A percentile compares a stretch with the other conserved stretches of the same genome.
Evolutionary conservation across 306 rosid species (phyloP).

Genomic region (Trifolium fragiferum): DNA sequence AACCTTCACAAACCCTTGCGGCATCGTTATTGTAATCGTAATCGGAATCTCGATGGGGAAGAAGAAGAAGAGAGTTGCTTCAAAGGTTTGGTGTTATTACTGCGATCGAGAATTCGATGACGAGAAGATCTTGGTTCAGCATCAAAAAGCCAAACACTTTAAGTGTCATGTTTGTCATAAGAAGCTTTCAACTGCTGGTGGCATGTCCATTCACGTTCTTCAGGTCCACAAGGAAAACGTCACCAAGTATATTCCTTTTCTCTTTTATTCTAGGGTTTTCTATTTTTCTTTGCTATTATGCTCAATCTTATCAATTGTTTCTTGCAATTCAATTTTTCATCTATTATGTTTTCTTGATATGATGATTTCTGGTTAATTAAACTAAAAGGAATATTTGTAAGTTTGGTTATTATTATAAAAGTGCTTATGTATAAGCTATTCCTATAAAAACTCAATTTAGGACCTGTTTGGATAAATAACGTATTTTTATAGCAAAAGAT

Average conservation of each 20-base stretch:
- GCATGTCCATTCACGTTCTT: slow-evolving; percentile 98
- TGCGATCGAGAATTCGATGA: slow-evolving; percentile 98
- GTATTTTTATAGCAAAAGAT: too few species aligned
- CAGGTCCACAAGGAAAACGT: slow-evolving; percentile 99
- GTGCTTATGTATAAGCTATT: too few species aligned
- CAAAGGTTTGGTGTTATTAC: slow-evolving; percentile 98
- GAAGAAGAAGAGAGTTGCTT: slow-evolving; percentile 95
- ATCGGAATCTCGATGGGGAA: slow-evolving; percentile 58
- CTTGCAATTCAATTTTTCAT: background rate
- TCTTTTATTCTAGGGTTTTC: background rate
- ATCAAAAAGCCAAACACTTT: slow-evolving; percentile 98
- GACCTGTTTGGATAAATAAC: background rate
- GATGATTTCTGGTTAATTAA: background rate
- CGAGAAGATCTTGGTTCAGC: slow-evolving; percentile 98
- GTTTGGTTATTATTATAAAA: too few species aligned
- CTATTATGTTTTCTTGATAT: background rate
- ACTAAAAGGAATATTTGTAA: background rate
- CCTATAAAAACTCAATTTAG: too few species aligned
- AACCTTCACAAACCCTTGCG: background rate
- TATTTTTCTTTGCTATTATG: background rate
- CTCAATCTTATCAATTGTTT: background rate
- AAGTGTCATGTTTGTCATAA: slow-evolving; percentile 98
- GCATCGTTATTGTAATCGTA: background rate
- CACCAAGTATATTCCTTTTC: slow-evolving; percentile 64
- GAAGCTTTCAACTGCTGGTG: slow-evolving; percentile 98